phyloP scores from a whole-genome alignment of 208 protist species.

The Borovskyia barvae region DNA sequence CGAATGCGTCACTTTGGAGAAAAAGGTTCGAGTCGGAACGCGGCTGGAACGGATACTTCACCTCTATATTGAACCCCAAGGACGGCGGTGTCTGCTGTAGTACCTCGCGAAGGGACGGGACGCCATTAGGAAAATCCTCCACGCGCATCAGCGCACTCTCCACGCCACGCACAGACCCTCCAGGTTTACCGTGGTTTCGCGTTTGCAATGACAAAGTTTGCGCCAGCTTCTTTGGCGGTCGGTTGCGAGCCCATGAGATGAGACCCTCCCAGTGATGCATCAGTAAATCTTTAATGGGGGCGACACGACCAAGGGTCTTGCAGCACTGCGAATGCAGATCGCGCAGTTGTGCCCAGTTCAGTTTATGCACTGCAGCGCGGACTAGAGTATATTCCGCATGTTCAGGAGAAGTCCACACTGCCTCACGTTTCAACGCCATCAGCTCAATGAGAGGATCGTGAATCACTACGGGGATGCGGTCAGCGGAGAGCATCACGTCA shows the following conservation, averaged over 20 bases:
- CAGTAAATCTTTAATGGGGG: constrained; percentile 52
- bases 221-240: constrained; percentile 6
- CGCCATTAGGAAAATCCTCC: constrained; percentile 70
- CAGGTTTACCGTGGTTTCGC: too few relatives aligned
- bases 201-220: constrained; percentile 14
- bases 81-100: constrained; percentile 53
- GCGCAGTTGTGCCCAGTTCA: constrained; percentile 59
- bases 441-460: constrained; percentile 78
- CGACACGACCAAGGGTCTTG: constrained; percentile 37
- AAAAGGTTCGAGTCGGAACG: constrained; percentile 69
- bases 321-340: constrained; percentile 58
- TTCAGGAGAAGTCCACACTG: constrained; percentile 3
- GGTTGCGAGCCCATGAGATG: constrained; percentile 7
- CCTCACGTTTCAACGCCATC: constrained; percentile 39
- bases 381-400: constrained; percentile 30
- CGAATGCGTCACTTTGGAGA: constrained; percentile 70
- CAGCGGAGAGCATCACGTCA: constrained; percentile 81
- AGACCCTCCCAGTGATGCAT: constrained; percentile 55
- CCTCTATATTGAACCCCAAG: constrained; percentile 70
- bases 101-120: constrained; percentile 62
- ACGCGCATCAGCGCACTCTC: constrained; percentile 32
- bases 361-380: constrained; percentile 58
- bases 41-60: constrained; percentile 80
- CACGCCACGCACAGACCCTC: not conserved
- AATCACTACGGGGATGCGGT: constrained; percentile 74